phyloP scores from a whole-genome alignment of 2,329 filamentous ascomycete genomes.

The Monosporascus sp. region DNA sequence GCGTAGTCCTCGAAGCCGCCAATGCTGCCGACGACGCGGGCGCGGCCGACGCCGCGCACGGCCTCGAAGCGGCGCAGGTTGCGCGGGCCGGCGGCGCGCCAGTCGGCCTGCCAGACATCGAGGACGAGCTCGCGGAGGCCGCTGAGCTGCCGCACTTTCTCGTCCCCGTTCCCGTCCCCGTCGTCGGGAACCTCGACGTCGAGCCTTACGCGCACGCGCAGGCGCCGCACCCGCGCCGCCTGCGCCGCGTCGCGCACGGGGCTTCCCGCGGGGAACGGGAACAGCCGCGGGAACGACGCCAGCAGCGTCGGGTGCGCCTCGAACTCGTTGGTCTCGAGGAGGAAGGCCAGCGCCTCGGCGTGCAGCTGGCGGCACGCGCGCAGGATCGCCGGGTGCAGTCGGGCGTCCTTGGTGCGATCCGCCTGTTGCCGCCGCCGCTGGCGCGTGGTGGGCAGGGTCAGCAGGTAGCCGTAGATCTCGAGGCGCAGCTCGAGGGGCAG shows the following conservation, averaged over 20 bases:
- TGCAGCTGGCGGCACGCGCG: conserved; percentile 34
- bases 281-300: conserved; percentile 35
- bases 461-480: conserved; percentile 39
- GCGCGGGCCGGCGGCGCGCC: conserved; percentile 31
- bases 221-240: conserved; percentile 30
- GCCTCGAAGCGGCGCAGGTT: conserved; percentile 34
- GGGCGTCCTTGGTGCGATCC: conserved; percentile 19
- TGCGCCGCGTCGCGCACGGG: conserved; percentile 18
- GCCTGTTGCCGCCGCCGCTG: neutral
- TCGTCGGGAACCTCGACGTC: conserved; percentile 31
- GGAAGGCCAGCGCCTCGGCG: conserved; percentile 33
- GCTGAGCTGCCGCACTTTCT: conserved; percentile 23
- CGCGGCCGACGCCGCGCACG: conserved; percentile 33
- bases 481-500: conserved; percentile 42
- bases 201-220: conserved; percentile 34
- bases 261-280: conserved; percentile 17
- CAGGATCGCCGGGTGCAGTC: conserved; percentile 34
- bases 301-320: conserved; percentile 35
- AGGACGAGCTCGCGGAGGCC: conserved; percentile 34
- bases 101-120: conserved; percentile 32
- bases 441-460: conserved; percentile 24
- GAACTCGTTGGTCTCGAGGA: conserved; percentile 40
- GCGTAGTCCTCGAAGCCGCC: conserved; percentile 38
- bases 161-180: conserved; percentile 16
- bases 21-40: conserved; percentile 31